Evolutionary conservation across 2,329 filamentous ascomycete species (phyloP).

Genomic region (Grosmannia penicillata): DNA sequence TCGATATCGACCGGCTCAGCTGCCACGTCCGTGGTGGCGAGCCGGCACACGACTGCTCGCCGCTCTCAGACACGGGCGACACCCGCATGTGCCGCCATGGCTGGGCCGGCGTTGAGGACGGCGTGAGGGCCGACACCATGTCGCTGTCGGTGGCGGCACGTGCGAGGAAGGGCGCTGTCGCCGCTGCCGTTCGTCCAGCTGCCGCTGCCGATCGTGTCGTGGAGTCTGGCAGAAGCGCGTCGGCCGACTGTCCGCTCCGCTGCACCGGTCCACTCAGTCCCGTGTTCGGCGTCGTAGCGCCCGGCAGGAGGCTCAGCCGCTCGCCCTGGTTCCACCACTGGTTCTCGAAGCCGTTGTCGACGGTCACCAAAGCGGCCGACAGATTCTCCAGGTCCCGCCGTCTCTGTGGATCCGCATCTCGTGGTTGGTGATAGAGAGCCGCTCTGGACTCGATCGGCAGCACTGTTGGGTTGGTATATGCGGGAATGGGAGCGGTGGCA

Average conservation of each 20-base stretch:
- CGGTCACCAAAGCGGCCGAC: slow-evolving; percentile 38
- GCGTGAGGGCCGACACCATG: slow-evolving; percentile 24
- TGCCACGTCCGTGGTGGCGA: slow-evolving; percentile 8
- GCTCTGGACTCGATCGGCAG: slow-evolving; percentile 4
- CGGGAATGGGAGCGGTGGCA: neutral
- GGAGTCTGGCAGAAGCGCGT: slow-evolving; percentile 8
- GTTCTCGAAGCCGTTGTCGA: slow-evolving; percentile 42
- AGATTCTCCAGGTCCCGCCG: slow-evolving; percentile 30
- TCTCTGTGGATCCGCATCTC: slow-evolving; percentile 19
- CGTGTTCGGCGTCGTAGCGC: slow-evolving; percentile 11
- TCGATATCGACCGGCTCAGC: slow-evolving; percentile 22
- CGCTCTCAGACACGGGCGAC: slow-evolving; percentile 7
- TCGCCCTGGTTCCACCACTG: slow-evolving; percentile 41
- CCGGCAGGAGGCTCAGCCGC: slow-evolving; percentile 14
- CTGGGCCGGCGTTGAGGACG: slow-evolving; percentile 3
- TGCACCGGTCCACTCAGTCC: too few species aligned
- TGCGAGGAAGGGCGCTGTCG: neutral
- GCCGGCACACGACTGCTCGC: slow-evolving; percentile 10
- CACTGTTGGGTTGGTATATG: slow-evolving; percentile 5
- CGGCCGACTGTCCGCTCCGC: neutral
- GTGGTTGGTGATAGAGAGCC: slow-evolving; percentile 11
- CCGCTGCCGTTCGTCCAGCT: neutral
- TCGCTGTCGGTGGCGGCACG: neutral
- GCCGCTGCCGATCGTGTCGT: neutral
- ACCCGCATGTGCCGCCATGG: neutral